These are phyloP conservation scores for Dactylellina drechsleri DNA, from an alignment of 2,329 filamentous ascomycete genomes.

Conservation along the genomic window DNA sequence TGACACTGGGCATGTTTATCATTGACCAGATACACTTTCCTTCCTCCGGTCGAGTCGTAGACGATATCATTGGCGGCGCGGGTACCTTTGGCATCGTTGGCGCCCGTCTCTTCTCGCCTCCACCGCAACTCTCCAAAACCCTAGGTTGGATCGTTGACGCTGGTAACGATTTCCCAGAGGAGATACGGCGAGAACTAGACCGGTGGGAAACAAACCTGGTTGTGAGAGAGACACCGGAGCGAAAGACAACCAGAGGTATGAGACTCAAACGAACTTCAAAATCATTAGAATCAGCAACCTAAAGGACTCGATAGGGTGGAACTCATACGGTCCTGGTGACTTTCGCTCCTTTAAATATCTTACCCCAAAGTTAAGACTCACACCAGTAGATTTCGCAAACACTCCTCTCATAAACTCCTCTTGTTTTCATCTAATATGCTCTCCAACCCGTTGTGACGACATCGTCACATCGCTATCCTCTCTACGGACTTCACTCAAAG, in stretches of 20 bases:
- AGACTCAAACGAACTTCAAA: conserved; percentile 19
- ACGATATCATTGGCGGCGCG: conserved; percentile 85
- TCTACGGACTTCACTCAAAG: conserved; percentile 6
- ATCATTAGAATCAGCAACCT: not conserved
- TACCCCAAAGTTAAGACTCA: conserved; percentile 84
- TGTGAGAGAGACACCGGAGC: conserved; percentile 72
- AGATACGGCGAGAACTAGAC: conserved; percentile 72
- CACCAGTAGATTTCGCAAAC: conserved; percentile 75
- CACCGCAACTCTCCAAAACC: conserved; percentile 69
- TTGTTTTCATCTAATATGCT: conserved; percentile 62
- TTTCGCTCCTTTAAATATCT: conserved; percentile 80
- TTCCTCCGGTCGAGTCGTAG: conserved; percentile 69
- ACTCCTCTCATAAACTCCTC: conserved; percentile 76
- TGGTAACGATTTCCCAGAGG: conserved; percentile 83
- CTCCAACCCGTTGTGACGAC: conserved; percentile 50
- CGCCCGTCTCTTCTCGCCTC: conserved; percentile 84
- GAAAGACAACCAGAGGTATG: conserved; percentile 80
- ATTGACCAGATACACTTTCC: conserved; percentile 92
- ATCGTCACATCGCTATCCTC: conserved; percentile 53
- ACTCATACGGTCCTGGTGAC: conserved; percentile 50
- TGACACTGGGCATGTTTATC: conserved; percentile 78
- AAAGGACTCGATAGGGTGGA: conserved; percentile 9
- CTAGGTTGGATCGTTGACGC: conserved; percentile 93
- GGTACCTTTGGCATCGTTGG: conserved; percentile 83
- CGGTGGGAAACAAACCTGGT: conserved; percentile 80